Conservation (phyloP, 495 filamentous ascomycete genomes). For the Xylaria venustula region DNA sequence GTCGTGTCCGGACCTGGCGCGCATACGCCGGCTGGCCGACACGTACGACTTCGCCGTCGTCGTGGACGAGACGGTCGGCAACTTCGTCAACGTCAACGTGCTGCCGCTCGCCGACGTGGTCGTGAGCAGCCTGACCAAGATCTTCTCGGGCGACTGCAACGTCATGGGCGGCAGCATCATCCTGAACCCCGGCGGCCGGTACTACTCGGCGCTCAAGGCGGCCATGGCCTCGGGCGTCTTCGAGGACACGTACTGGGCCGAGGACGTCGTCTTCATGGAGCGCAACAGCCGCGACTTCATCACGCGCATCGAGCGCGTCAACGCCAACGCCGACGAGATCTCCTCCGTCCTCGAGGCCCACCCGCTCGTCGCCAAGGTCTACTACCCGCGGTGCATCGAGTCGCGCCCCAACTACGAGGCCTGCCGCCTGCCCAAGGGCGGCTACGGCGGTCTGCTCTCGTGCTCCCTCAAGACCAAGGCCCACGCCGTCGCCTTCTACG, state of each 20-base stretch:
- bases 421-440: conserved; percentile 70
- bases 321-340: conserved; percentile 81
- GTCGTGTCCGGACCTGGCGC: conserved; percentile 74
- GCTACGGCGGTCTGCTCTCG: conserved; percentile 88
- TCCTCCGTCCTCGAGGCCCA: conserved; percentile 60
- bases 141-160: conserved; percentile 96
- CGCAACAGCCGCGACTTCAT: conserved; percentile 93
- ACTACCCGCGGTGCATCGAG: conserved; percentile 78
- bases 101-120: conserved; percentile 86
- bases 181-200: conserved; percentile 74
- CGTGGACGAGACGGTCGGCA: conserved; percentile 94
- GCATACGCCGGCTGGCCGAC: conserved; percentile 78
- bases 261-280: conserved; percentile 92
- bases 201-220: conserved; percentile 67
- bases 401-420: conserved; percentile 72
- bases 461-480: conserved; percentile 69
- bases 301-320: conserved; percentile 78
- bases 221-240: conserved; percentile 57
- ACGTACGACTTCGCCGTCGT: conserved; percentile 86
- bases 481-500: conserved; percentile 80
- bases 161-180: conserved; percentile 94
- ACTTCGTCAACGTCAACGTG: conserved; percentile 92
- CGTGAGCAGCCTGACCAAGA: conserved; percentile 91
- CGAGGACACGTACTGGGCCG: conserved; percentile 89
- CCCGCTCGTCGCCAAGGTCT: conserved; percentile 70